Conservation (phyloP, 164 flowering plant species). For the Kalanchoe fedtschenkoi region DNA sequence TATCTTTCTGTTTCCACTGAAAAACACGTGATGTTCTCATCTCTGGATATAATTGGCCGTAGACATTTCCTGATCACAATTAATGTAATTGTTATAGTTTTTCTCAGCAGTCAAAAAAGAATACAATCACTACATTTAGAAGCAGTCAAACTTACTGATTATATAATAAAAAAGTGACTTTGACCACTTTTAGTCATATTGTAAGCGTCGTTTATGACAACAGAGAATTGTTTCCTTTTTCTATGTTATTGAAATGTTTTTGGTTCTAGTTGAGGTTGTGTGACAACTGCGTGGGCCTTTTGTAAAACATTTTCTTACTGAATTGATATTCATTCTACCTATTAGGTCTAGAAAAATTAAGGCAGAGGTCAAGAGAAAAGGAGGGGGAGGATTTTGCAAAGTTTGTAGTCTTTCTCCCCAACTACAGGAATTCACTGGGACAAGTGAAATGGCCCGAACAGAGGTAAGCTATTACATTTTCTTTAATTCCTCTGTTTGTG, state of each 20-base stretch:
- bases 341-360: slow-evolving; percentile 29
- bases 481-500: background rate
- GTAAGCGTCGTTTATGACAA: no score
- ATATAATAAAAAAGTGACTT: no score
- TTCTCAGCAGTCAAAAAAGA: no score
- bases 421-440: slow-evolving; percentile 67
- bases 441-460: slow-evolving; percentile 58
- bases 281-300: background rate
- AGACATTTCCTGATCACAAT: no score
- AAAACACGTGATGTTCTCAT: no score
- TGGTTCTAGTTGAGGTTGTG: background rate
- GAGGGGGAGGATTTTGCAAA: slow-evolving; percentile 70
- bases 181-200: no score
- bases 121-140: no score
- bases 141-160: no score
- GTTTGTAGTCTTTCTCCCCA: slow-evolving; percentile 73
- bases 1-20: no score
- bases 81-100: no score
- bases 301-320: background rate
- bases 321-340: background rate
- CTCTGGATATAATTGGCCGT: no score
- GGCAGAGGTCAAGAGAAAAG: slow-evolving; percentile 48
- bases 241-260: background rate
- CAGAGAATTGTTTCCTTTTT: no score
- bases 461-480: slow-evolving; percentile 36